phyloP scores from a whole-genome alignment of 169 alveolate genomes.

The Cryptosporidium tyzzeri region DNA sequence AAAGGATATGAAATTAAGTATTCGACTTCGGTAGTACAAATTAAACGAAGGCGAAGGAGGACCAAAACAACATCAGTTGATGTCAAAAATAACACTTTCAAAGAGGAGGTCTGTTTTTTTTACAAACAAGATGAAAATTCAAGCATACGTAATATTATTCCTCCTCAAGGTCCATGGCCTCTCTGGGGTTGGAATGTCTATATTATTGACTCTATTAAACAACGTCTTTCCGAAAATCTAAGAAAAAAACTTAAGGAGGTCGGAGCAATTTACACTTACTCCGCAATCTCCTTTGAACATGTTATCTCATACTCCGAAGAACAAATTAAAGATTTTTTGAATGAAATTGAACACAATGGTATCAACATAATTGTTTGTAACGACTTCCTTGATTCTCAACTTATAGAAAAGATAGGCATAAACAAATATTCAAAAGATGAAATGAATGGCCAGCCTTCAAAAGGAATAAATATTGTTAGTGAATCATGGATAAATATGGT shows the following conservation, averaged over 20 bases:
- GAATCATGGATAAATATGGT: conserved; percentile 73
- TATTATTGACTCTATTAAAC: conserved; percentile 2
- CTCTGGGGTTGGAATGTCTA: conserved; percentile 71
- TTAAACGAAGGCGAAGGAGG: conserved; percentile 20
- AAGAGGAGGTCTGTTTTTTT: conserved; percentile 43
- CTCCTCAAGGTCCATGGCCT: conserved; percentile 75
- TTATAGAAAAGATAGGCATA: neutral
- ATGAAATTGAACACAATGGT: neutral
- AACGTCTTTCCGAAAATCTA: neutral
- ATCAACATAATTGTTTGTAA: conserved; percentile 23
- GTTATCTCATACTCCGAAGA: neutral
- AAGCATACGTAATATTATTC: neutral
- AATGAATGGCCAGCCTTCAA: neutral
- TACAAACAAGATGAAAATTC: conserved; percentile 4
- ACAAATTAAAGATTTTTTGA: neutral
- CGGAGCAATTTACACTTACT: conserved; percentile 29
- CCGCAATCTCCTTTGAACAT: conserved; percentile 9
- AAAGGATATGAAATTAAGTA: conserved; percentile 11
- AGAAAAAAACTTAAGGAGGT: conserved; percentile 12
- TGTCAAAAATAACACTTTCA: neutral
- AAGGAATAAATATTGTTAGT: conserved; percentile 16
- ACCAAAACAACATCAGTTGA: neutral
- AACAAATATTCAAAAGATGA: neutral
- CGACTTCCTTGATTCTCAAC: conserved; percentile 20
- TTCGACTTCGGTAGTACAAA: neutral